Percentiles rank a stretch among this genome's conserved stretches.
phyloP scores from a whole-genome alignment of 257 asterid genomes.

The Capsicum pubescens region DNA sequence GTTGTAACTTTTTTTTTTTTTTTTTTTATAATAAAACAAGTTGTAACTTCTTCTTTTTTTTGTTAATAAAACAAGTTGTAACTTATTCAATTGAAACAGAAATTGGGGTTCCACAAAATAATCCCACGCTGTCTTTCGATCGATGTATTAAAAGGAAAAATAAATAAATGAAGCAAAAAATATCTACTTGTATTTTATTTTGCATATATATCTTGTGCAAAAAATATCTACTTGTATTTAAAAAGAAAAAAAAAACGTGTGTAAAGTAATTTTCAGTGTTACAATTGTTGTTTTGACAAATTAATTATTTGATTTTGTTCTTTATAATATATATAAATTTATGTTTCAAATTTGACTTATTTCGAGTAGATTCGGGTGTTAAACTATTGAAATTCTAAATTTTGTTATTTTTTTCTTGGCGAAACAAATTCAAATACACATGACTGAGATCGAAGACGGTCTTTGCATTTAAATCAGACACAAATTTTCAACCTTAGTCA shows the following conservation, averaged over 20 bases:
- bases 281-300: background rate
- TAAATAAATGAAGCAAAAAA: no score
- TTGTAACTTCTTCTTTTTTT: background rate
- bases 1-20: background rate
- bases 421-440: background rate
- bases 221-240: no score
- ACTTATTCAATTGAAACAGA: background rate
- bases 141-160: background rate
- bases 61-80: background rate
- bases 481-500: no score
- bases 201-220: no score
- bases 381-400: background rate
- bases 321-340: no score
- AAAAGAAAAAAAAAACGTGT: no score
- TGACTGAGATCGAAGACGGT: background rate
- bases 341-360: no score
- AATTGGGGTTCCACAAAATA: background rate
- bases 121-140: background rate
- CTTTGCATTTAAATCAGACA: background rate
- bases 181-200: no score
- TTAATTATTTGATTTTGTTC: no score
- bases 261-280: no score
- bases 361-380: no score
- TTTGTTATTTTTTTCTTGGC: background rate
- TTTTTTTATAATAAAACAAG: background rate